Evolutionary conservation across 2,329 filamentous ascomycete species (phyloP).

Genomic region (Whalleya microplaca): DNA sequence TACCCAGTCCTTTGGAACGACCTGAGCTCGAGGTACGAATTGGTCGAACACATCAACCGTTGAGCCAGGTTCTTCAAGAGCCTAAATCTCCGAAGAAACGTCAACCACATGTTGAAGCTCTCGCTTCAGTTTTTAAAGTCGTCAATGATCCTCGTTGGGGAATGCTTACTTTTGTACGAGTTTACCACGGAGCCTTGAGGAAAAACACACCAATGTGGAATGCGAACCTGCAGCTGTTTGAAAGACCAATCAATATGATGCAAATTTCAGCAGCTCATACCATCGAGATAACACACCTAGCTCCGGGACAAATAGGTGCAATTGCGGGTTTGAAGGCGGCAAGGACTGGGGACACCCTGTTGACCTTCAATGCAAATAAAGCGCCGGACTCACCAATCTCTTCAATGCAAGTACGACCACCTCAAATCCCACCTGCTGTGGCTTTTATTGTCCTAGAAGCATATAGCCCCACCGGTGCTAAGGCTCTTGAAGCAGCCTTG

Average conservation of each 20-base stretch:
- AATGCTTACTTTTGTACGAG: slow-evolving; percentile 86
- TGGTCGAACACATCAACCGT: slow-evolving; percentile 55
- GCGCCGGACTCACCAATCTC: slow-evolving; percentile 71
- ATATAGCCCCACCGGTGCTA: slow-evolving; percentile 76
- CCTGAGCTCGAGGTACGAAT: slow-evolving; percentile 79
- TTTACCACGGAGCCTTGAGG: slow-evolving; percentile 82
- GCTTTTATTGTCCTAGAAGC: slow-evolving; percentile 95
- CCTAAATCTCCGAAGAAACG: slow-evolving; percentile 41
- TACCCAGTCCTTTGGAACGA: slow-evolving; percentile 81
- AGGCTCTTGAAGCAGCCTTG: slow-evolving; percentile 76
- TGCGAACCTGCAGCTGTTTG: slow-evolving; percentile 77
- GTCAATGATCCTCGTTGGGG: slow-evolving; percentile 85
- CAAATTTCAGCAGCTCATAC: slow-evolving; percentile 91
- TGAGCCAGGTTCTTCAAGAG: slow-evolving; percentile 45
- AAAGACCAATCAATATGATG: slow-evolving; percentile 78
- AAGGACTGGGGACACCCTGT: slow-evolving; percentile 90
- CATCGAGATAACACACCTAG: slow-evolving; percentile 79
- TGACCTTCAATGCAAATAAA: slow-evolving; percentile 68
- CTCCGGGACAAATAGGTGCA: slow-evolving; percentile 90
- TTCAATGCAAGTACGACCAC: slow-evolving; percentile 81
- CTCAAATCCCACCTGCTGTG: slow-evolving; percentile 88
- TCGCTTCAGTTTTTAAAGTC: slow-evolving; percentile 88
- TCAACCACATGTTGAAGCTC: slow-evolving; percentile 44
- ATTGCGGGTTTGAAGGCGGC: slow-evolving; percentile 87
- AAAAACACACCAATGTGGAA: slow-evolving; percentile 82